Percentiles rank a stretch among this genome's conserved stretches.
Evolutionary conservation across 106 monocot species (phyloP).

Genomic region (Hemerocallis citrina): DNA sequence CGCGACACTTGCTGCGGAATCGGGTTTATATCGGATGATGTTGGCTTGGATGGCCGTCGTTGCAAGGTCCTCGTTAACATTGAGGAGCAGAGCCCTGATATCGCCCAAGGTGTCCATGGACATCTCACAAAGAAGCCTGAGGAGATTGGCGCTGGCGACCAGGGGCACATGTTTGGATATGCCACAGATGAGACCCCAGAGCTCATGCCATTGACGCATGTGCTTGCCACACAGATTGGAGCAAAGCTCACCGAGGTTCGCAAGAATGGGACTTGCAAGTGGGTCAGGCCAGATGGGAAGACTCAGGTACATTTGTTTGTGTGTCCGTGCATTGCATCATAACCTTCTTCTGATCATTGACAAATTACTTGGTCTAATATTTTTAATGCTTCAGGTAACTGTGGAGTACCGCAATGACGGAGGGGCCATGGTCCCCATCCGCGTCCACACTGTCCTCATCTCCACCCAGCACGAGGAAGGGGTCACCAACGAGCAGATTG

Average conservation of each 20-base stretch:
- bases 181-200: slow-evolving; percentile 19
- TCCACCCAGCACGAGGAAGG: slow-evolving; percentile 26
- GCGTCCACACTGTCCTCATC: slow-evolving; percentile 22
- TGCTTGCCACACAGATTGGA: slow-evolving; percentile 14
- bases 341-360: no score
- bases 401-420: slow-evolving; percentile 21
- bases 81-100: slow-evolving; percentile 13
- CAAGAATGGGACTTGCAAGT: slow-evolving; percentile 18
- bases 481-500: slow-evolving; percentile 25
- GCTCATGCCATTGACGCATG: slow-evolving; percentile 15
- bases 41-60: slow-evolving; percentile 11
- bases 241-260: slow-evolving; percentile 18
- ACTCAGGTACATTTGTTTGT: slow-evolving; percentile 12
- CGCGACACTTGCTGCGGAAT: slow-evolving; percentile 13
- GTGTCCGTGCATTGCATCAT: no score
- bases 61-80: slow-evolving; percentile 17
- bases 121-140: slow-evolving; percentile 13
- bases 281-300: slow-evolving; percentile 18
- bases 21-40: slow-evolving; percentile 13
- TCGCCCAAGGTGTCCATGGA: slow-evolving; percentile 16
- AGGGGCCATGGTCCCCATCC: slow-evolving; percentile 21
- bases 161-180: slow-evolving; percentile 15
- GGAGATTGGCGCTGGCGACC: slow-evolving; percentile 16
- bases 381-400: slow-evolving; percentile 11
- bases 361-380: no score